These are phyloP conservation scores for Aspergillus nomiae DNA, from an alignment of 2,329 filamentous ascomycete genomes.

Conservation along the genomic window DNA sequence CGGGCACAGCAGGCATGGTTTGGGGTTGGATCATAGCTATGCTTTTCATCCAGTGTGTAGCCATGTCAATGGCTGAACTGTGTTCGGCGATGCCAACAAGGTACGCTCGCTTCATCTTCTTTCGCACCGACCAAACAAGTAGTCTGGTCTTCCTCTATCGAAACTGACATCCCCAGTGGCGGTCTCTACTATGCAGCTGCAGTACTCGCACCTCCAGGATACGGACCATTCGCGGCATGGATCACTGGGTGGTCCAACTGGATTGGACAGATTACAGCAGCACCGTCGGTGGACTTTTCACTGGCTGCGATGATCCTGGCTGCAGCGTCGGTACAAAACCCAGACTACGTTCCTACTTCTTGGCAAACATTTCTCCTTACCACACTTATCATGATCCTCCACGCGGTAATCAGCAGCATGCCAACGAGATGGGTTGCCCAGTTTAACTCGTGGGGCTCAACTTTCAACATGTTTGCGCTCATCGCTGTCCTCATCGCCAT, in stretches of 20 bases:
- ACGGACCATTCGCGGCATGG: constrained; percentile 68
- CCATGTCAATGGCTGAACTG: constrained; percentile 69
- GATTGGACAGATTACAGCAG: constrained; percentile 67
- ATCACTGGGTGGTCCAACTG: constrained; percentile 72
- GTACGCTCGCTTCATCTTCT: constrained; percentile 23
- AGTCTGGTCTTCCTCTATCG: not conserved
- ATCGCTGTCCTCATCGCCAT: constrained; percentile 69
- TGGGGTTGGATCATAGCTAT: constrained; percentile 78
- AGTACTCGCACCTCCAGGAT: constrained; percentile 67
- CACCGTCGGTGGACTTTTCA: constrained; percentile 68
- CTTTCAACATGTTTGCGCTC: constrained; percentile 70
- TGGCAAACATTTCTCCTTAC: constrained; percentile 72
- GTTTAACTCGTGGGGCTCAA: constrained; percentile 70
- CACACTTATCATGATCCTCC: constrained; percentile 66
- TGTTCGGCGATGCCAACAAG: constrained; percentile 73
- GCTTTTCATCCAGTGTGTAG: constrained; percentile 71
- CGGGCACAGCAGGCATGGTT: constrained; percentile 65
- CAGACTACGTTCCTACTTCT: constrained; percentile 63
- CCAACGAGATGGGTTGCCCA: constrained; percentile 70
- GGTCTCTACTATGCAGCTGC: constrained; percentile 75
- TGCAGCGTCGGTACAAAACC: constrained; percentile 67
- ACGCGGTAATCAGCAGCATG: constrained; percentile 68
- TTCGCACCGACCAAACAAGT: not conserved
- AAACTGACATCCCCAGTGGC: constrained; percentile 45
- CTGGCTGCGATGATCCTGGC: constrained; percentile 71